Evolutionary conservation across 2,329 filamentous ascomycete genomes (phyloP), one percentile per base, ranked within the genome.

Genomic region (Cladophialophora exuberans): DNA sequence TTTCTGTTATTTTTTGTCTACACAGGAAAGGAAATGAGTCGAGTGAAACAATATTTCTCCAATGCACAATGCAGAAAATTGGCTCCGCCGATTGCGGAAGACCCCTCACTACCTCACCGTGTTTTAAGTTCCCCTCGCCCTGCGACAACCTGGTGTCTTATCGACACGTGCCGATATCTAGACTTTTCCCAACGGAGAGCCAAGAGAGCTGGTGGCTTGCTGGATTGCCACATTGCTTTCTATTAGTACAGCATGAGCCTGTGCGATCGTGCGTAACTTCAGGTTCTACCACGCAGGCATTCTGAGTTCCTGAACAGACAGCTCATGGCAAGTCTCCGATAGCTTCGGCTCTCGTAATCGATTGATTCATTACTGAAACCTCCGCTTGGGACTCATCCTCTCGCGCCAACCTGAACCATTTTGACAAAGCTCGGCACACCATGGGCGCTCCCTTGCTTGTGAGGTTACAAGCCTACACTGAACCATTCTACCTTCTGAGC

Each of bases 391-490:
- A 25, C 25, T 9, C 26, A 30, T 22, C 42, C 35, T 26, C 15
- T 20, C 22, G 4, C 7, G 11, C 25, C 3, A 26, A 42, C 10
- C 39, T 23, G 4, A 18, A 3, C 23, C 17, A 22, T 11, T 2
- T 11, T 13, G 28, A 5, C 23, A 13, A 22, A 45, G 9, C 11
- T 17, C 13, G 31, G 6, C 26, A 6, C 39, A 44, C 17, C 22
- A 60, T 60, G 57, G 47, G 39, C 15, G 51, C 54, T 4, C 17
- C 54, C 41, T 18, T 60, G 1, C 22, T 35, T 6, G 36, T 35
- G 20, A 52, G 57, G 10, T 25, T 60, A 7, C 57, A 52, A 38
- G 30, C 50, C 20, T 60, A 60, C 38, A 5, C 45, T 6, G 54
- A 52, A 22, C 57, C 51, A 18, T 28, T 54, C 10, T 13, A 52